Evolutionary conservation across 495 filamentous ascomycete genomes (phyloP).

Genomic region (Trypethelium eluteriae): DNA sequence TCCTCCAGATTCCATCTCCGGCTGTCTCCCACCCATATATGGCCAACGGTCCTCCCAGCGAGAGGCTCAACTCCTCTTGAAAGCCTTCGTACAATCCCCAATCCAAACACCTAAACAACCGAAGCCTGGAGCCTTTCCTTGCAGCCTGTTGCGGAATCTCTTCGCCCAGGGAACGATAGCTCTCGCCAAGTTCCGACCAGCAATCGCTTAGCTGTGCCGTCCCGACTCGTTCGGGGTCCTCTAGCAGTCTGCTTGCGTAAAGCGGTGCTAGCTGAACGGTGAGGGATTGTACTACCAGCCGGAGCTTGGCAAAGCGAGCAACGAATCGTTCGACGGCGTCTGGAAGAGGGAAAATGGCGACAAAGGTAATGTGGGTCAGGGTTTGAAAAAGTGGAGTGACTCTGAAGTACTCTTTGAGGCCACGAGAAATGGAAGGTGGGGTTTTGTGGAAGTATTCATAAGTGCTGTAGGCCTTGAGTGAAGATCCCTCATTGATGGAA

Average conservation of each 20-base stretch:
- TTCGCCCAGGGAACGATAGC: too few relatives aligned
- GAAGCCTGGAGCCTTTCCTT: too few relatives aligned
- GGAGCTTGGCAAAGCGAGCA: slow-evolving; percentile 8
- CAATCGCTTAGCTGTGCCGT: too few relatives aligned
- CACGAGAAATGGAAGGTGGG: slow-evolving; percentile 17
- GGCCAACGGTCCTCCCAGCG: too few relatives aligned
- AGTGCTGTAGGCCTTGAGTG: slow-evolving; percentile 26
- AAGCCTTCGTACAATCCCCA: too few relatives aligned
- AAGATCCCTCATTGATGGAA: slow-evolving; percentile 25
- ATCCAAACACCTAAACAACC: too few relatives aligned
- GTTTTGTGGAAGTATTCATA: slow-evolving; percentile 27
- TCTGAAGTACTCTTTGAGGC: neutral
- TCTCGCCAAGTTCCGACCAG: too few relatives aligned
- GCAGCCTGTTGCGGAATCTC: too few relatives aligned
- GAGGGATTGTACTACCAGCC: slow-evolving; percentile 15
- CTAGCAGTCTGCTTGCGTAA: neutral
- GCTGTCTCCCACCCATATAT: too few relatives aligned
- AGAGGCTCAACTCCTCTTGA: too few relatives aligned
- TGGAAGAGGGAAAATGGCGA: slow-evolving; percentile 27
- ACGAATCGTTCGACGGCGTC: slow-evolving; percentile 13
- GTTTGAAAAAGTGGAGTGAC: neutral
- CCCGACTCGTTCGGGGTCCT: too few relatives aligned
- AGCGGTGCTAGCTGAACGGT: slow-evolving; percentile 24
- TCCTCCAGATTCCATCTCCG: too few relatives aligned
- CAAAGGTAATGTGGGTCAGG: slow-evolving; percentile 19